Base-by-base conservation (phyloP, 1,284 basidiomycete genomes). In the Ganoderma multipileum region DNA sequence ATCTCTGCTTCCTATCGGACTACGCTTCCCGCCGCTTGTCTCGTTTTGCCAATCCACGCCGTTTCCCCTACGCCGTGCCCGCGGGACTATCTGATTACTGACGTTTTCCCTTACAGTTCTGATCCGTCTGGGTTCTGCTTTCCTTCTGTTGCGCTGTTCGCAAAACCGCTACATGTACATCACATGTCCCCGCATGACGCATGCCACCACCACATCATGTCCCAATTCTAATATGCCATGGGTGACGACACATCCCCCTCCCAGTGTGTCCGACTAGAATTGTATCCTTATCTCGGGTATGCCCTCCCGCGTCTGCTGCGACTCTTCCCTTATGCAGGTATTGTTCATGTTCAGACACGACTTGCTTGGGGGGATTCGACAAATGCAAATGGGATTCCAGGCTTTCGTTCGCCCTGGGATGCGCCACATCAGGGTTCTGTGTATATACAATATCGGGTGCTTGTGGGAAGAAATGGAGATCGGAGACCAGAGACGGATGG, bases 91-190 rank as follows among this genome's bases (percentile, higher is more conserved):
- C 28, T 14, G 50, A 3, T 41, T 41, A 55, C 64, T 72, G 58
- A 70, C 63, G 1, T 26, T 1, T 9, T 8, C 8, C n/a, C 44
- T 30, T 52, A 26, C 52, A 72, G 71, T 72, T 72, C 71, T 72
- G 69, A 72, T 72, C 39, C 63, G 64, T 69, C 28, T 66, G 23
- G 65, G 66, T 72, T 59, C 33, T 26, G 20, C 55, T 66, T 68
- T 66, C 44, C 60, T 52, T 60, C 61, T 64, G 67, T 64, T 66
- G 71, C 67, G 65, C 65, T 67, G 30, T 62, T 61, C 57, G 71
- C 69, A 71, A 69, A 72, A 71, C 65, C 65, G 57, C 71, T 65
- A 71, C 73, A 71, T 72, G 71, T 74, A 74, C 65, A 70, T 68
- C 67, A 71, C 70, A 72, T 71, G 69, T 71, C 65, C 67, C 61